Evolutionary conservation across 2,329 filamentous ascomycete species (phyloP).

Genomic region (Penicillium sp.): DNA sequence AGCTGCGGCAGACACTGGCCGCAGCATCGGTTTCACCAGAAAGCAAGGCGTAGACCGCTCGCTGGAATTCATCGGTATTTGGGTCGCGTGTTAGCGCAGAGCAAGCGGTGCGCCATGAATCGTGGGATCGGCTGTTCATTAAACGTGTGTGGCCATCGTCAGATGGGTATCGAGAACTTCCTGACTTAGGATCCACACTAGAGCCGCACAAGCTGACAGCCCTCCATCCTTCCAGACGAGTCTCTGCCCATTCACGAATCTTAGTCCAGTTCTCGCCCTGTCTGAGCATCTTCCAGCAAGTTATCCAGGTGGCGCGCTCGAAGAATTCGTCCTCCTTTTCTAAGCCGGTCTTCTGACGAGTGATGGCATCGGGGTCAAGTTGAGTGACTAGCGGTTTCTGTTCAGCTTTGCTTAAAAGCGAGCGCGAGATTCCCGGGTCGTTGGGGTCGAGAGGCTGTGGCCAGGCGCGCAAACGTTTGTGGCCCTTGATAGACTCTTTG

Average conservation of each 20-base stretch:
- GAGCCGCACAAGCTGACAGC: constrained; percentile 74
- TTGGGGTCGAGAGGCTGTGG: constrained; percentile 64
- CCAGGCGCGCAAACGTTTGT: constrained; percentile 75
- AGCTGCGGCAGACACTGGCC: constrained; percentile 70
- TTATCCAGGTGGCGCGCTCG: constrained; percentile 86
- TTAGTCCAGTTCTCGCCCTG: constrained; percentile 72
- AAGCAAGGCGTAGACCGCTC: constrained; percentile 87
- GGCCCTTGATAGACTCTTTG: constrained; percentile 81
- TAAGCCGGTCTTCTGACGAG: constrained; percentile 72
- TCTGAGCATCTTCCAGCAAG: constrained; percentile 90
- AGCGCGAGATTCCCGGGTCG: constrained; percentile 56
- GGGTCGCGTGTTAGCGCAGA: constrained; percentile 58
- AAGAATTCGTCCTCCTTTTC: constrained; percentile 84
- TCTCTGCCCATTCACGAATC: constrained; percentile 81
- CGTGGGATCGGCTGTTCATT: constrained; percentile 43
- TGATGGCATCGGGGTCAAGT: constrained; percentile 86
- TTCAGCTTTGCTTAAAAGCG: constrained; percentile 58
- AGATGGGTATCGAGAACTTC: constrained; percentile 31
- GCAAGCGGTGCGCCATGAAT: constrained; percentile 41
- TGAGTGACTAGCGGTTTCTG: constrained; percentile 74
- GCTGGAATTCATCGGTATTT: constrained; percentile 73
- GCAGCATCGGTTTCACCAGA: constrained; percentile 79
- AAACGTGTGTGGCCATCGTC: constrained; percentile 43
- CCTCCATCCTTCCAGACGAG: constrained; percentile 85
- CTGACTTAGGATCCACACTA: constrained; percentile 32